phyloP scores from a whole-genome alignment of 202 grass and related monocot genomes.

The Zoysia matrella region DNA sequence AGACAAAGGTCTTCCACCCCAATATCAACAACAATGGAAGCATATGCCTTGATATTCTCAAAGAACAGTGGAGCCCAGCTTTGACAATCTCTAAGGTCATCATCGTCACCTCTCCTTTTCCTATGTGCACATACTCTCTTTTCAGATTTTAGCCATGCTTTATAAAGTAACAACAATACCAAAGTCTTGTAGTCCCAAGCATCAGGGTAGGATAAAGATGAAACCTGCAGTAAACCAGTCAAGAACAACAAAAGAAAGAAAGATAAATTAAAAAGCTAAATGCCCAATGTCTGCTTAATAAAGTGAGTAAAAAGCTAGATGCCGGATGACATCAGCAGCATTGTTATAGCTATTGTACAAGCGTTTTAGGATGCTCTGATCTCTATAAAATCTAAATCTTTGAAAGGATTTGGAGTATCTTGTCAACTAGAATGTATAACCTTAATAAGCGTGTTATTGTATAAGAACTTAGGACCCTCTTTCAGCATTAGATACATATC shows the following conservation, averaged over 20 bases:
- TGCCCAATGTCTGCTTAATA: background rate
- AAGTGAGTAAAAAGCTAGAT: background rate
- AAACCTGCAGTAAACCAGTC: background rate
- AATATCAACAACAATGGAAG: conserved; percentile 94
- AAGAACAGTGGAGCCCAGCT: conserved; percentile 93
- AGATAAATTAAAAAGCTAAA: background rate
- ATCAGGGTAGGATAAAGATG: background rate
- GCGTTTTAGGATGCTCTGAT: background rate
- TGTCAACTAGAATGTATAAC: background rate
- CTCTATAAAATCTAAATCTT: background rate
- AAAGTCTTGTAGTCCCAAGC: background rate
- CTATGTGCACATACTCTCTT: background rate
- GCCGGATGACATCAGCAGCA: background rate
- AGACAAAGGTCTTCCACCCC: conserved; percentile 89
- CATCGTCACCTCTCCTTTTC: background rate
- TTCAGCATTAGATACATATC: background rate
- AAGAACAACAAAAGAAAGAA: background rate
- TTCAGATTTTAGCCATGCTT: background rate
- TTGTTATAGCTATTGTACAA: background rate
- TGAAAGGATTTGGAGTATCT: background rate
- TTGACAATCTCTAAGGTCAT: conserved; percentile 90
- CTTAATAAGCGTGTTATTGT: background rate
- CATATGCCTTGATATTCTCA: conserved; percentile 94
- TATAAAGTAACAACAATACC: background rate
- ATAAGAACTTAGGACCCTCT: background rate